Evolutionary conservation across 1,139 yeast genomes (phyloP), one percentile per base, ranked within the genome.

Genomic region (Pichia sp.): DNA sequence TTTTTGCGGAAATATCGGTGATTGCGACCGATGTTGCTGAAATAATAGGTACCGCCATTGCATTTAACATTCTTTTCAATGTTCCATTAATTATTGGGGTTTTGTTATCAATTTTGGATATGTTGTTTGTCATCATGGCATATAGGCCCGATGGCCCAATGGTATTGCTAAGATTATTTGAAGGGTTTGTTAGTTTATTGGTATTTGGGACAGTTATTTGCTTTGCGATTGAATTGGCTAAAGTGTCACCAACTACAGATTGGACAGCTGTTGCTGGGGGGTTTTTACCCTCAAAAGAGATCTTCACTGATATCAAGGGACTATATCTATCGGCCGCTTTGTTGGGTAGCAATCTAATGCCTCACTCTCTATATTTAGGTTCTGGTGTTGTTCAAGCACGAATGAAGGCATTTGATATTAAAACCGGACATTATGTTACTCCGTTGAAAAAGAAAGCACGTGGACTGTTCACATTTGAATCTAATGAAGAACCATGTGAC

Each of bases 321-420:
- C 68, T 90, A 39, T 92, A 85, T 60, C 69, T 87, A 38, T 80
- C 95, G 43, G 79, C 95, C 54, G 97, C 97, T 27, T 85, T 92
- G 45, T 69, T 92, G 45, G 98, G 98, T 27, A 97, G 97, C 31
- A 94, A 97, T 1, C 95, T 92, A 32, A 92, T 92, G 98, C 98
- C 98, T 3, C 98, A 92, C 62, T 84, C 95, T 1, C 69, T 92
- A 39, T 92, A 85, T 60, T 69, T 92, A 46, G 98, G 98, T 1
- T 85, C 95, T 0, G 95, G 97, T 1, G 72, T 92, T 47, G 97
- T 92, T 8, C 96, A 90, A 61, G 84, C 97, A 3, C 75, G 98
- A 49, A 69, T 92, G 50, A 73, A 79, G 52, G 96, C 88, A 39
- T 90, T 73, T 57, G 98, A 92, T 62, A 63, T 76, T 16, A 75